Evolutionary conservation across 345 rosid genomes (phyloP), one percentile per base, ranked within the genome.

Genomic region (Salix brachista): DNA sequence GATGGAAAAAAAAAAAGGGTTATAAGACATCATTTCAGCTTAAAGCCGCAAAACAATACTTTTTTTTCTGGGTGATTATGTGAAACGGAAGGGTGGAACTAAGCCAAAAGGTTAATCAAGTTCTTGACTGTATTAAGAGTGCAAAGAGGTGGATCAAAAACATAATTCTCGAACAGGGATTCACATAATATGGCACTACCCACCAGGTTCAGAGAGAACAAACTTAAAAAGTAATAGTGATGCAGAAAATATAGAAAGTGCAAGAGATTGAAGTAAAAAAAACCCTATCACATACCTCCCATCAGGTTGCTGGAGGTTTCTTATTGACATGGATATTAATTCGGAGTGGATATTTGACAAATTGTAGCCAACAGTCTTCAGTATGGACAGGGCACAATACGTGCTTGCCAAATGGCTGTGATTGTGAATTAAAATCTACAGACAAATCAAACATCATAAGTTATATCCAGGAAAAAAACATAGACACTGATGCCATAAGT

Each of bases 371-470:
- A 91, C 75, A 25, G 79, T 88, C 84, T 89, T 90, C 18, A 91
- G 83, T 70, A 93, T 91, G 18, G 94, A 91, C 75, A 95, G 69
- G 23, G 99, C 99, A 83, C 86, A 95, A 73, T 90, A 91, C 0
- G 94, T 90, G 84, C 97, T 93, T 62, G 99, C 96, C 84, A 93
- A 65, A 82, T 93, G 92, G 84, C 99, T 87, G 61, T 79, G 79
- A 77, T 93, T 90, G 65, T 75, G 86, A 75, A 69, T 75, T 66
- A 81, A 83, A 74, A 77, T 89, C 97, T 94, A 69, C 76, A 83
- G 14, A 30, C 66, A 84, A 70, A 72, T 81, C 8, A 75, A 78
- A 58, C 54, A 72, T 65, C 39, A 75, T 66, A 70, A 73, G 41
- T 48, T 12, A 68, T 37, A 10, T 23, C 70, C 16, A 21, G 4